Conservation (phyloP, 2,329 filamentous ascomycete species). For the Emergomyces orientalis region DNA sequence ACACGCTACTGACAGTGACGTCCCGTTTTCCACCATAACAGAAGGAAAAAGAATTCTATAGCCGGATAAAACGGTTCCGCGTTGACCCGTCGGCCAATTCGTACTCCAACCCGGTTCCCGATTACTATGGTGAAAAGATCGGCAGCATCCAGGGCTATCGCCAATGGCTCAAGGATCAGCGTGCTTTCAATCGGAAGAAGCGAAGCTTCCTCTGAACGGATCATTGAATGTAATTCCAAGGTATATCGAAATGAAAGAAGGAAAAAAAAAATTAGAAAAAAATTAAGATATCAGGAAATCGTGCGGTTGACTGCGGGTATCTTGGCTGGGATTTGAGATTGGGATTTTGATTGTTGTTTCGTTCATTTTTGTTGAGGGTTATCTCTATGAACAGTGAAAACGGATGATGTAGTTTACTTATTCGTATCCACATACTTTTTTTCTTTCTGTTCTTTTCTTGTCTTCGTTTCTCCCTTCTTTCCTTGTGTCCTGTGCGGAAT, state of each 20-base stretch:
- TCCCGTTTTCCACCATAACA: conserved; percentile 26
- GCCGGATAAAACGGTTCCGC: conserved; percentile 79
- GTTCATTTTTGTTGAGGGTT: background rate
- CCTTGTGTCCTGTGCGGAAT: background rate
- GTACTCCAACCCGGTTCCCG: conserved; percentile 83
- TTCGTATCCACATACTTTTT: background rate
- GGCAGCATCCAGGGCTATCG: conserved; percentile 84
- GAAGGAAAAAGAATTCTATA: conserved; percentile 93
- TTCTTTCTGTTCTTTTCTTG: background rate
- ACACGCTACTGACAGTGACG: background rate
- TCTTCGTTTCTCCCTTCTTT: background rate
- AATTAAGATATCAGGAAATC: no score
- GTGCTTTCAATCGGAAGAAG: conserved; percentile 91
- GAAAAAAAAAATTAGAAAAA: background rate
- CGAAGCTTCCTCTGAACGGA: conserved; percentile 28
- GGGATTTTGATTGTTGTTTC: background rate
- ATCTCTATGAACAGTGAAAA: background rate
- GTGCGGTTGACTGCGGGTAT: background rate
- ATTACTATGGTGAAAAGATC: conserved; percentile 99
- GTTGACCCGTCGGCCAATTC: conserved; percentile 86
- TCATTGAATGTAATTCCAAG: background rate
- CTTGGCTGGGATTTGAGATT: background rate
- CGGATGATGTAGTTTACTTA: background rate
- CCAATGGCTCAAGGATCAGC: conserved; percentile 94
- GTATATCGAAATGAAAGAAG: background rate